Conservation (phyloP, 495 filamentous ascomycete species). For the Extremus antarcticus region DNA sequence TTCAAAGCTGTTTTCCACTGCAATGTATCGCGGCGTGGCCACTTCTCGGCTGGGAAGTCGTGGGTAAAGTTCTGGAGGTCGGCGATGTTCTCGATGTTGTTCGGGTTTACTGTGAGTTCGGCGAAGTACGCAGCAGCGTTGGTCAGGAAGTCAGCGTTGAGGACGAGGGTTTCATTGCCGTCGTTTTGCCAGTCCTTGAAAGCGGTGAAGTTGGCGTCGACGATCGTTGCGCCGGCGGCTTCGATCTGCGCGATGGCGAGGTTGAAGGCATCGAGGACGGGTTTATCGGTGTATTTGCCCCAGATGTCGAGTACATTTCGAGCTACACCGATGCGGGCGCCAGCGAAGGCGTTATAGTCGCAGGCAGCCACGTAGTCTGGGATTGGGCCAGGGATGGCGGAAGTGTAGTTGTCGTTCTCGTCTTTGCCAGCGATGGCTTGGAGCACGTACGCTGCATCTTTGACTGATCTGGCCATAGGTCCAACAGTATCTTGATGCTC, state of each 20-base stretch:
- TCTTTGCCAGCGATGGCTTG: constrained; percentile 50
- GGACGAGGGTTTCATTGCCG: constrained; percentile 21
- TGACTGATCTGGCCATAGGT: constrained; percentile 53
- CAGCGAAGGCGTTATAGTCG: constrained; percentile 35
- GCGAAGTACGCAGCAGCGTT: constrained; percentile 28
- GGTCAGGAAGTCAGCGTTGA: constrained; percentile 30
- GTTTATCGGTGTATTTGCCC: constrained; percentile 13
- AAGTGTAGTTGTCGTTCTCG: constrained; percentile 41
- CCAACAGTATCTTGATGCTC: constrained; percentile 56
- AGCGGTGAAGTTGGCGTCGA: constrained; percentile 44
- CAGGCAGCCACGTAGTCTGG: constrained; percentile 45
- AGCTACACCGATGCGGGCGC: constrained; percentile 43
- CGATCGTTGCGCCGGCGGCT: constrained; percentile 40
- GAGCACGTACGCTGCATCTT: constrained; percentile 56
- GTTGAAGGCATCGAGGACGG: constrained; percentile 38
- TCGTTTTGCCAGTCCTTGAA: constrained; percentile 26
- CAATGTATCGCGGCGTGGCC: constrained; percentile 38
- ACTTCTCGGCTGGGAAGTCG: constrained; percentile 35
- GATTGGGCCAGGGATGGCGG: constrained; percentile 36
- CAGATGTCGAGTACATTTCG: constrained; percentile 36
- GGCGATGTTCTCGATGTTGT: constrained; percentile 27
- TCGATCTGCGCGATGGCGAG: constrained; percentile 32
- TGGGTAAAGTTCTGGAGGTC: constrained; percentile 39
- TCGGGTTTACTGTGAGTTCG: constrained; percentile 34
- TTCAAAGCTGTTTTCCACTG: constrained; percentile 38